Base-by-base conservation (phyloP, 495 filamentous ascomycete species). In the Penicillium atrosanguineum region DNA sequence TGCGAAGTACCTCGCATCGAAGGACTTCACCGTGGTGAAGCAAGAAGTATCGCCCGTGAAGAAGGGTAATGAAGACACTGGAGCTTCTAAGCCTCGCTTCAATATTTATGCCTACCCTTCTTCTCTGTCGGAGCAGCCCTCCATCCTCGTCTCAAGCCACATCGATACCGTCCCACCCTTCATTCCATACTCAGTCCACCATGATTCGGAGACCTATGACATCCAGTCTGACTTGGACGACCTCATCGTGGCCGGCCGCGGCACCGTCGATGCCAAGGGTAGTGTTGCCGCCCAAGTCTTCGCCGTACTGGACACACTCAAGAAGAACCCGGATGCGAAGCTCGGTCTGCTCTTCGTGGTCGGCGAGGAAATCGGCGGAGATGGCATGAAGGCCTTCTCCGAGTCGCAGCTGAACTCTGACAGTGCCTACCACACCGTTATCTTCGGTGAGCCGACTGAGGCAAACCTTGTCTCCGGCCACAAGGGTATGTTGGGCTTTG, bases 381-480 rank as follows among this genome's bases (percentile, higher is more conserved):
- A 87, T 51, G 93, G 93, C n/a, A 97, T 97, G 94, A 80, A 72
- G 42, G 25, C 51, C 28, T 78, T 76, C 67, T 76, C 74, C 7
- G 37, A 69, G 12, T 76, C 72, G 2, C 70, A 44, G 48, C 73
- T 67, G 23, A 75, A 75, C 55, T 55, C 53, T 1, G 56, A 69
- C 1, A 58, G 61, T 25, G 65, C 67, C 40, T 85, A 83, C 72
- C 76, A 83, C 48, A 80, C 88, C 4, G 83, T 90, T 53, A 87
- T 97, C 65, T 97, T 96, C 63, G 93, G 78, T 39, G 93, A 97
- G 64, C 93, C 93, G 11, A 97, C 93, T 0, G 89, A 95, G 58
- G 78, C 85, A 48, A 86, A 86, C 65, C 87, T 97, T 25, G 91
- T 90, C 1, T 81, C 87, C 34, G 93, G 93, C 0, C 93, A 97